Conservation (phyloP, 1,139 yeast genomes). For the Yamadazyma pseudoaaseri region DNA sequence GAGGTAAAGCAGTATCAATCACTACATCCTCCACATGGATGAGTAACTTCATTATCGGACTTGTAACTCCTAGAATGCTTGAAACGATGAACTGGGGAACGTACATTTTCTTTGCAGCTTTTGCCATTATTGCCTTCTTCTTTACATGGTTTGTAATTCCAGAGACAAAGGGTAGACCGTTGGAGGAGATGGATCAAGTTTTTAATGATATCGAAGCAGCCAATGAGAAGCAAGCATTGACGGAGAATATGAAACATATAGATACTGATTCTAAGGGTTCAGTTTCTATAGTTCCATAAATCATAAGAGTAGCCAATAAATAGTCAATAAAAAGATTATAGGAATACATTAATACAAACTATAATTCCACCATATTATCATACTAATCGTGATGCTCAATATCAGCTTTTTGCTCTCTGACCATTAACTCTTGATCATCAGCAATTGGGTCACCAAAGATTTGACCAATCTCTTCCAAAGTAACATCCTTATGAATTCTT, state of each 20-base stretch:
- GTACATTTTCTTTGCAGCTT: constrained; percentile 27
- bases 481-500: constrained; percentile 35
- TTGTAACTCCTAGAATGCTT: constrained; percentile 25
- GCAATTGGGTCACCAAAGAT: constrained; percentile 41
- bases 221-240: constrained; percentile 12
- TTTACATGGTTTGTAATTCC: constrained; percentile 24
- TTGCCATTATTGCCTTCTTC: constrained; percentile 21
- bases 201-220: constrained; percentile 18
- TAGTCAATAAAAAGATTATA: too few relatives aligned
- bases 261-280: constrained; percentile 5
- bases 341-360: too few relatives aligned
- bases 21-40: constrained; percentile 39
- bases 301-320: too few relatives aligned
- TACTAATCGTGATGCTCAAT: background rate
- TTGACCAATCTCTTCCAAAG: constrained; percentile 53
- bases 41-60: constrained; percentile 33
- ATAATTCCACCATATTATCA: too few relatives aligned
- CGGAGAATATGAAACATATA: constrained; percentile 2
- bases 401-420: constrained; percentile 1
- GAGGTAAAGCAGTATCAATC: constrained; percentile 27
- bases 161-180: constrained; percentile 29
- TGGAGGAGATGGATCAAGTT: constrained; percentile 29
- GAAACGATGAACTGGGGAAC: constrained; percentile 22
- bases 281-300: too few relatives aligned
- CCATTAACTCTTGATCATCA: constrained; percentile 5